Conservation (phyloP, 2,329 filamentous ascomycete species). For the Diaporthe aspalathi region DNA sequence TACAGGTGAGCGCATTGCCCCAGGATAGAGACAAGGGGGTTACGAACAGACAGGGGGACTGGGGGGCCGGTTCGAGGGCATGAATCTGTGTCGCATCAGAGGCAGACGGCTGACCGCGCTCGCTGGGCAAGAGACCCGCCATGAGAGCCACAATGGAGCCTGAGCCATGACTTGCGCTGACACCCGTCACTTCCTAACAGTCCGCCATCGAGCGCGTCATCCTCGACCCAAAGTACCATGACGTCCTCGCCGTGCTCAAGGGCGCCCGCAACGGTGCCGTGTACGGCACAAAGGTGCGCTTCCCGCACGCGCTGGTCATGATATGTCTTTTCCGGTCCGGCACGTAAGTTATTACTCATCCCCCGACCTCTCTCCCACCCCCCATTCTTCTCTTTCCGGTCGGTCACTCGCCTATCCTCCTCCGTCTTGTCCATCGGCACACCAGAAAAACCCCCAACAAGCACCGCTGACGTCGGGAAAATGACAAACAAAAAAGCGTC, state of each 20-base stretch:
- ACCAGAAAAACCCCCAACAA: neutral
- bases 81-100: neutral
- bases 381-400: slow-evolving; percentile 9
- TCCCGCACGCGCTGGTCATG: slow-evolving; percentile 98
- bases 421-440: neutral
- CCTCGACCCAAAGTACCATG: slow-evolving; percentile 86
- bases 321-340: slow-evolving; percentile 95
- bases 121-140: neutral
- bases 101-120: neutral
- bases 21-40: neutral
- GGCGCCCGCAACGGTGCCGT: slow-evolving; percentile 95
- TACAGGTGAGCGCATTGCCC: slow-evolving; percentile 32
- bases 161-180: slow-evolving; percentile 9
- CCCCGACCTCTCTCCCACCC: too few relatives aligned
- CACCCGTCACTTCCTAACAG: slow-evolving; percentile 55
- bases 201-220: slow-evolving; percentile 78
- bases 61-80: neutral
- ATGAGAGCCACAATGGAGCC: neutral
- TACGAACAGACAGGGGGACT: neutral
- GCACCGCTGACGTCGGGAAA: slow-evolving; percentile 6
- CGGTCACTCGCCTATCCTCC: slow-evolving; percentile 4
- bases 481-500: slow-evolving; percentile 55
- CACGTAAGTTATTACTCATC: slow-evolving; percentile 67
- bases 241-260: slow-evolving; percentile 87
- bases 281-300: slow-evolving; percentile 97